Percentiles rank a stretch among this genome's conserved stretches.
phyloP scores from a whole-genome alignment of 2,329 filamentous ascomycete species.

The Fusarium sp. region DNA sequence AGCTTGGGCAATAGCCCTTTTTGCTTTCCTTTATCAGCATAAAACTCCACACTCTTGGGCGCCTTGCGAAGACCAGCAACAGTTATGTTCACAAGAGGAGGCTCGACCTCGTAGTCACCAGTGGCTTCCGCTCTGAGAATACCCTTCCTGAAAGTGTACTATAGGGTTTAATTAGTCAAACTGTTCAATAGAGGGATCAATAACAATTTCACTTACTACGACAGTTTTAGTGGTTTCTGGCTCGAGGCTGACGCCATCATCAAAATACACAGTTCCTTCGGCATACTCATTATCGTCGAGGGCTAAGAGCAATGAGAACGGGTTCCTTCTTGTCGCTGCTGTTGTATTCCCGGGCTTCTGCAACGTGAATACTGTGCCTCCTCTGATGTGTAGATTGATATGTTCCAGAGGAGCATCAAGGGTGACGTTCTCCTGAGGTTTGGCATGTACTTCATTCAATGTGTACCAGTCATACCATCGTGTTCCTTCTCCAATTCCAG shows the following conservation, averaged over 20 bases:
- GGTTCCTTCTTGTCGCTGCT: neutral
- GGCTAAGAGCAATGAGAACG: neutral
- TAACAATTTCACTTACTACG: neutral
- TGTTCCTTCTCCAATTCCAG: neutral
- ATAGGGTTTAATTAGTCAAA: rapidly evolving
- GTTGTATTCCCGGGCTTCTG: neutral
- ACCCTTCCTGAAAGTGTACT: neutral
- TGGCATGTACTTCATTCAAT: neutral
- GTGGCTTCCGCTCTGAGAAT: neutral
- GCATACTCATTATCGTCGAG: neutral
- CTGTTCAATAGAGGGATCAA: rapidly evolving
- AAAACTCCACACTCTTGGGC: neutral
- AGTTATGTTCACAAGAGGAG: neutral
- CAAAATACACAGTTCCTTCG: neutral
- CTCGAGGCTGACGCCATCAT: neutral
- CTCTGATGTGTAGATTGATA: neutral
- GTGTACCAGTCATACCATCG: neutral
- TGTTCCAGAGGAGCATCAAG: neutral
- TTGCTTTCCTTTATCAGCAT: neutral
- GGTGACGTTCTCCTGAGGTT: neutral
- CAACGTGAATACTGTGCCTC: neutral
- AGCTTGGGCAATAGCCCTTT: rapidly evolving
- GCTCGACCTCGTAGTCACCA: neutral
- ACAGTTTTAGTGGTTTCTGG: neutral
- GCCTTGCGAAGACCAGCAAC: neutral